phyloP scores from a whole-genome alignment of 345 rosid genomes.

The Dipteronia sinensis region DNA sequence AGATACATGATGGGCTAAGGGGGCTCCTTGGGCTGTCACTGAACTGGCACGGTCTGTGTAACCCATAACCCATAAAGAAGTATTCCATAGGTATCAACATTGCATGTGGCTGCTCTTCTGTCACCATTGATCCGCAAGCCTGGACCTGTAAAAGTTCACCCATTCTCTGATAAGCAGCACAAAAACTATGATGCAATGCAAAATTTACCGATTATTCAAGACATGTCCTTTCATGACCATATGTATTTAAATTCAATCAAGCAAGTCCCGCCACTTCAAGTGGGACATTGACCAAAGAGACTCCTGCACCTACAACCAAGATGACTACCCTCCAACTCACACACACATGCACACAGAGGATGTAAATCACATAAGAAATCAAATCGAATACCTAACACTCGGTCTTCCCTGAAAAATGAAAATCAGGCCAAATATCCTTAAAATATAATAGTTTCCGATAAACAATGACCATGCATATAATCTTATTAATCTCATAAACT shows the following conservation, averaged over 20 bases:
- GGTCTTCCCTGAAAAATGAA: neutral
- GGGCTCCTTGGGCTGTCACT: constrained; percentile 91
- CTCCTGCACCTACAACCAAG: neutral
- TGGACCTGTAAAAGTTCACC: constrained; percentile 61
- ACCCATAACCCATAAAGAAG: constrained; percentile 89
- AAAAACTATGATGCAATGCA: neutral
- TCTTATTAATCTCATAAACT: neutral
- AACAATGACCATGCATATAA: neutral
- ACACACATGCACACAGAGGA: neutral
- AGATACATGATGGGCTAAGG: constrained; percentile 80
- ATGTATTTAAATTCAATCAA: neutral
- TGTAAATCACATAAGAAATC: neutral
- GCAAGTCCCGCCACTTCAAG: neutral
- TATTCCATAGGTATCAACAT: constrained; percentile 96
- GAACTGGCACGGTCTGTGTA: constrained; percentile 67
- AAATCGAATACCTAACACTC: neutral
- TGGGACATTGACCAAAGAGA: neutral
- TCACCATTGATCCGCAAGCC: constrained; percentile 98
- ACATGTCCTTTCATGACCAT: neutral
- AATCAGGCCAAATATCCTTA: neutral
- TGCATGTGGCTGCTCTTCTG: constrained; percentile 98
- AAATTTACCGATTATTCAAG: neutral
- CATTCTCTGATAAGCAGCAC: neutral
- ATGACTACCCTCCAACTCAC: neutral
- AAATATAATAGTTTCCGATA: neutral